Evolutionary conservation across 352 stramenopile species (phyloP).

Genomic region (Blastocystis sp.): DNA sequence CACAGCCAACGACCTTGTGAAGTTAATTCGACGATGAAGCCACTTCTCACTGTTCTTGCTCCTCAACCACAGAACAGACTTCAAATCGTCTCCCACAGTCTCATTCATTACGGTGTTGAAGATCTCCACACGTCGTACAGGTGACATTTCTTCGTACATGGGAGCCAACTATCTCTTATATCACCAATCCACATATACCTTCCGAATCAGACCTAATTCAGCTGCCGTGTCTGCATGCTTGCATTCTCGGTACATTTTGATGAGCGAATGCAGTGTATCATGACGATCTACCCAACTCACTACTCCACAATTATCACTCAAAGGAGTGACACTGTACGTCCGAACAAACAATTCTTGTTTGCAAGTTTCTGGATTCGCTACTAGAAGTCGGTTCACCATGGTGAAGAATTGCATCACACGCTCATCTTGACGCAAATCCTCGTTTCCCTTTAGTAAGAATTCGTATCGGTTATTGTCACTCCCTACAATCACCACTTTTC

Average conservation of each 20-base stretch:
- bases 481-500: conserved; percentile 89
- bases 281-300: conserved; percentile 94
- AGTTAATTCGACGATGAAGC: conserved; percentile 92
- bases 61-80: conserved; percentile 97
- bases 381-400: conserved; percentile 94
- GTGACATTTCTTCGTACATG: conserved; percentile 87
- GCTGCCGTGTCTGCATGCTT: conserved; percentile 34
- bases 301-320: conserved; percentile 94
- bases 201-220: conserved; percentile 42
- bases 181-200: neutral
- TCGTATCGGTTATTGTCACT: conserved; percentile 94
- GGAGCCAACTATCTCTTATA: conserved; percentile 67
- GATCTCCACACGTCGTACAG: conserved; percentile 96
- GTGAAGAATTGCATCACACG: conserved; percentile 97
- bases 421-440: conserved; percentile 97
- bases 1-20: conserved; percentile 88
- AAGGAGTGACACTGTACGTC: conserved; percentile 89
- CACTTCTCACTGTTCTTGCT: conserved; percentile 93
- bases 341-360: conserved; percentile 91
- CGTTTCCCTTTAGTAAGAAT: conserved; percentile 97
- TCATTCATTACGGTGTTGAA: conserved; percentile 77
- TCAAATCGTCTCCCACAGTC: conserved; percentile 84
- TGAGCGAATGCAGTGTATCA: conserved; percentile 93
- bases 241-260: conserved; percentile 83
- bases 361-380: conserved; percentile 85